Evolutionary conservation across 2,329 filamentous ascomycete genomes (phyloP).

Genomic region (Coleophoma crateriformis): DNA sequence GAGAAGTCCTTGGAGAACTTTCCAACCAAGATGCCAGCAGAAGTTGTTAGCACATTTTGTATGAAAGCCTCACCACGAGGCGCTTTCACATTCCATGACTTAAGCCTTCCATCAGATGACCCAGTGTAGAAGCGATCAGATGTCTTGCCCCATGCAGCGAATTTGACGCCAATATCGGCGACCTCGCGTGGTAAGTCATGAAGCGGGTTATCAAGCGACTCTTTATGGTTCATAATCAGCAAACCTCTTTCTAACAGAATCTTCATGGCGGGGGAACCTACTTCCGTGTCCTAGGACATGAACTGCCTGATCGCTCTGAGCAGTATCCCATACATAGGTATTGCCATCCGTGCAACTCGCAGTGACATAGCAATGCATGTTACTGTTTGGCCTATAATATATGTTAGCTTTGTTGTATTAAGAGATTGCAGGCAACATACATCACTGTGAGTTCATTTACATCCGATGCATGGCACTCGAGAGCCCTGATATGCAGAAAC

Average conservation of each 20-base stretch:
- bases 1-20: slow-evolving; percentile 51
- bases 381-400: slow-evolving; percentile 41
- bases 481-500: slow-evolving; percentile 43
- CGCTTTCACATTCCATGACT: slow-evolving; percentile 54
- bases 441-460: slow-evolving; percentile 58
- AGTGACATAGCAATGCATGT: slow-evolving; percentile 45
- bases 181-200: slow-evolving; percentile 33
- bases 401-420: slow-evolving; percentile 16
- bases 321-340: slow-evolving; percentile 59
- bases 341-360: slow-evolving; percentile 57
- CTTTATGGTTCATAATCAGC: slow-evolving; percentile 2
- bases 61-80: slow-evolving; percentile 38
- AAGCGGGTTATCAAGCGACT: slow-evolving; percentile 22
- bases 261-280: slow-evolving; percentile 9
- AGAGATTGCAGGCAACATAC: slow-evolving; percentile 19
- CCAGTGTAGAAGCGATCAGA: slow-evolving; percentile 57
- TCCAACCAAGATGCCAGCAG: slow-evolving; percentile 52
- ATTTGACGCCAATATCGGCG: slow-evolving; percentile 59
- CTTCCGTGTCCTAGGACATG: slow-evolving; percentile 50
- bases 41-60: slow-evolving; percentile 46
- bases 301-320: slow-evolving; percentile 46
- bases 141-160: slow-evolving; percentile 54
- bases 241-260: not conserved
- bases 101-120: slow-evolving; percentile 56
- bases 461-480: slow-evolving; percentile 54